A percentile compares a stretch with the other conserved stretches of the same genome.
Conservation (phyloP, 139 green algal genomes). For the Chlamydomonas applanata region DNA sequence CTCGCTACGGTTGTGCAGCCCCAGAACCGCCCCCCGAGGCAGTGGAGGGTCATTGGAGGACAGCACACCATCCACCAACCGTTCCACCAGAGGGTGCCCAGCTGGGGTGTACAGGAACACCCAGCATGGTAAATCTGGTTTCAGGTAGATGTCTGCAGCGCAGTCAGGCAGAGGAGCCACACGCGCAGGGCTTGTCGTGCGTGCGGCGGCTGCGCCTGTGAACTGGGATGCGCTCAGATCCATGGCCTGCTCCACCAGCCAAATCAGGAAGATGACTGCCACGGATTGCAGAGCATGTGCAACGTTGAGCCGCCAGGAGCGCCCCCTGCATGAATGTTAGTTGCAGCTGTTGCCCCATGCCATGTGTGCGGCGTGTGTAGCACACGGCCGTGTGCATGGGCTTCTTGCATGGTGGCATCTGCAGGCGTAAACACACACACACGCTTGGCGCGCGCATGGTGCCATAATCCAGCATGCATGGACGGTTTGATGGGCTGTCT, state of each 20-base stretch:
- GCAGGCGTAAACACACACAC: too few relatives aligned
- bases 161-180: background rate
- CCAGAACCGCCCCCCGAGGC: conserved; percentile 5
- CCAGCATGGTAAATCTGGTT: conserved; percentile 18
- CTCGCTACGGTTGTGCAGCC: background rate
- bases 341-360: background rate
- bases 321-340: background rate
- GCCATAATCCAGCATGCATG: too few relatives aligned
- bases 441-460: too few relatives aligned
- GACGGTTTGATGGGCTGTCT: too few relatives aligned
- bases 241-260: background rate
- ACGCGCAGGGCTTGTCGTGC: background rate
- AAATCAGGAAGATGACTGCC: background rate
- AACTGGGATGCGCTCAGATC: background rate
- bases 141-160: conserved; percentile 8
- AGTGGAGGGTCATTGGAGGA: conserved; percentile 21
- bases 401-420: too few relatives aligned
- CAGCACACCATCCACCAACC: conserved; percentile 12
- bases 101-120: conserved; percentile 32
- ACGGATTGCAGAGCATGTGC: background rate
- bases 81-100: conserved; percentile 16
- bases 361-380: background rate
- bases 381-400: background rate
- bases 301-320: conserved; percentile 4
- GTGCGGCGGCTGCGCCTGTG: background rate